A percentile compares a stretch with the other conserved stretches of the same genome.
These are phyloP conservation scores for Colletotrichum sp. DNA, from an alignment of 2,329 filamentous ascomycete species.

Conservation along the genomic window DNA sequence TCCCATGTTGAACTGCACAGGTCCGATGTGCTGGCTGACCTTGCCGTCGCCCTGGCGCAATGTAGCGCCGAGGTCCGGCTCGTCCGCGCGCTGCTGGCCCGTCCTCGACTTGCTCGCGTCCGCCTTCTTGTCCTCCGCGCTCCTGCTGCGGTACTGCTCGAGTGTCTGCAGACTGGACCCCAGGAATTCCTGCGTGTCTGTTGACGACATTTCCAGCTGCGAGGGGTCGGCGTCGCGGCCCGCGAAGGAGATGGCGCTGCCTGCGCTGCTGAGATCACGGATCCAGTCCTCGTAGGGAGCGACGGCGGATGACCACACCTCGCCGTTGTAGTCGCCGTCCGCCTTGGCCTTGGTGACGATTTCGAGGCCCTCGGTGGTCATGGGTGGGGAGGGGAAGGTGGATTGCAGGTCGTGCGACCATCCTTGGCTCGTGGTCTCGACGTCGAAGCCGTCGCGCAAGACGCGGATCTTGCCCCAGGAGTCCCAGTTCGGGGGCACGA, in stretches of 20 bases:
- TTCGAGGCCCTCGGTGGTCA: conserved; percentile 22
- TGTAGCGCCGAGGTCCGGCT: conserved; percentile 26
- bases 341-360: conserved; percentile 27
- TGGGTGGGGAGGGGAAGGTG: conserved; percentile 40
- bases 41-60: conserved; percentile 40
- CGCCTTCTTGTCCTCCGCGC: conserved; percentile 48
- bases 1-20: conserved; percentile 97
- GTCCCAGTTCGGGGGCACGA: conserved; percentile 97
- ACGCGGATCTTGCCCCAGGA: conserved; percentile 98
- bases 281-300: conserved; percentile 81
- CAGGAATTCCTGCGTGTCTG: conserved; percentile 80
- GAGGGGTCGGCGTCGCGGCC: conserved; percentile 51
- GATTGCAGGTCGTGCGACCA: conserved; percentile 87
- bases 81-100: conserved; percentile 23
- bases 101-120: conserved; percentile 25
- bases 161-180: conserved; percentile 76
- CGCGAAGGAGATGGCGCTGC: conserved; percentile 54
- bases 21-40: conserved; percentile 83
- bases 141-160: conserved; percentile 63
- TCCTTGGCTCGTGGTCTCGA: conserved; percentile 81
- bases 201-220: conserved; percentile 66
- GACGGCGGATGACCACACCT: conserved; percentile 63
- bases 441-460: conserved; percentile 88
- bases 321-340: conserved; percentile 18
- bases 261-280: conserved; percentile 71